Evolutionary conservation across 306 rosid species (phyloP).

Genomic region (barrel medic (Medicago truncatula)): MtrunA17r5.0-ANR NC_053047.1:37670001-37670500

Average conservation of each 20-base stretch:
- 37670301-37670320: conserved; percentile 95
- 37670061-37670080: background rate
- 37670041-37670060: background rate
- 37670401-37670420: conserved; percentile 7
- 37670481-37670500: conserved; percentile 93
- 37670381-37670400: background rate
- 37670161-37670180: background rate
- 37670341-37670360: background rate
- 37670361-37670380: conserved; percentile 17
- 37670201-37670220: conserved; percentile 5
- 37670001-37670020: background rate
- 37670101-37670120: background rate
- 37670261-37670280: conserved; percentile 87
- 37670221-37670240: conserved; percentile 14
- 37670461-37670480: conserved; percentile 91
- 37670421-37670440: conserved; percentile 75
- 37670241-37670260: conserved; percentile 30
- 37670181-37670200: background rate
- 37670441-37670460: conserved; percentile 99
- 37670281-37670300: conserved; percentile 97
- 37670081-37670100: background rate
- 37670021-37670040: background rate
- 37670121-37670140: background rate
- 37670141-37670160: background rate
- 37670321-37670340: conserved; percentile 21